Evolutionary conservation across 108 stramenopile species (phyloP), one percentile per base, ranked within the genome.

Genomic region (Mediolabrus comicus): DNA sequence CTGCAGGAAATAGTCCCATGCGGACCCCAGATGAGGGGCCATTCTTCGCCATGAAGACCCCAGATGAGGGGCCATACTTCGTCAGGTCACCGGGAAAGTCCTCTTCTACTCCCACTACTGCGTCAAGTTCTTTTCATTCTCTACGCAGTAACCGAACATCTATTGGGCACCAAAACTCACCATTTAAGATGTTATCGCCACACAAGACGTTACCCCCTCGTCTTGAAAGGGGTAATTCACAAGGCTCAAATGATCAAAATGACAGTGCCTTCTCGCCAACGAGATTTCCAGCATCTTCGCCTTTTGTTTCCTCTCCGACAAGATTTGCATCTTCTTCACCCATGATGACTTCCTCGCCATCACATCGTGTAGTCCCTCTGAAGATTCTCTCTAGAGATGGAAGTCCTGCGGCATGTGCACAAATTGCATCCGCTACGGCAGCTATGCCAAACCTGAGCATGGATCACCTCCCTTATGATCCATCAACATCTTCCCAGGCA

Each of bases 361-460:
- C 63, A 13, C 39, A 62, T 16, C 66, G 67, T 29, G 24, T 56
- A 16, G 74, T 75, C 11, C 67, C 67, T 0, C 67, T 75, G 9
- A 75, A 59, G 14, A 67, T 75, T 13, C 53, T 75, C n/a, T 75
- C 74, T 1, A 62, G 74, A 55, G 62, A 75, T 57, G 66, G 74
- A 59, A 68, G 60, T 43, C 73, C 64, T 16, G 64, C 53, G 30
- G 43, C 19, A 53, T 5, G 25, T 31, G 22, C 36, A 5, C 8
- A 24, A 5, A n/a, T 51, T 31, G 22, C 59, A 0, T 52, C 58
- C n/a, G 31, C 38, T 43, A 19, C 59, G 12, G 35, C 32, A 3
- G 25, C 3, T 12, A 16, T 38, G 4, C 61, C 59, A 3, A 49
- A 8, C 2, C 12, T 57, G 32, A 28, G 46, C 1, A 49, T 22